Percentiles rank a stretch among this genome's conserved stretches.
phyloP scores from a whole-genome alignment of 2,329 filamentous ascomycete genomes.

The Leptographium flavum region DNA sequence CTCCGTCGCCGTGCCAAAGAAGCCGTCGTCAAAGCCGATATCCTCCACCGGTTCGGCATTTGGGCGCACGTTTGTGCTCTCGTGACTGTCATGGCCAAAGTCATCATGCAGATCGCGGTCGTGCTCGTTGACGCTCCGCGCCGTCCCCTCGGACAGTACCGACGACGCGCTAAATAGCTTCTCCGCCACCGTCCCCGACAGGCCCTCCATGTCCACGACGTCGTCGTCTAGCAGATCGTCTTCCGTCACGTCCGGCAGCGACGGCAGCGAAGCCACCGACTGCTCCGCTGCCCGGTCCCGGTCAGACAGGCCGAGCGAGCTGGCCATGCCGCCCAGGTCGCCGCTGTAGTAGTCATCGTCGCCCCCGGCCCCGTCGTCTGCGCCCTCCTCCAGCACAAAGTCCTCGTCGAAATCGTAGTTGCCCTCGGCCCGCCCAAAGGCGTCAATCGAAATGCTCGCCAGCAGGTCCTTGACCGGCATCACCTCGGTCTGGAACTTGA shows the following conservation, averaged over 20 bases:
- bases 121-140: constrained; percentile 7
- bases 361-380: constrained; percentile 10
- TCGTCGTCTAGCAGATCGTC: constrained; percentile 7
- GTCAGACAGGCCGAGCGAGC: constrained; percentile 27
- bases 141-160: constrained; percentile 25
- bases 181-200: constrained; percentile 21
- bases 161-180: constrained; percentile 33
- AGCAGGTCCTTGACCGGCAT: constrained; percentile 80
- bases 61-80: neutral
- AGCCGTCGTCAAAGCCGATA: constrained; percentile 64
- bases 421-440: constrained; percentile 50
- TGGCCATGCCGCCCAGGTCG: neutral
- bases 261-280: constrained; percentile 10
- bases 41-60: constrained; percentile 21
- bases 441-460: constrained; percentile 78
- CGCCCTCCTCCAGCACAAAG: constrained; percentile 38
- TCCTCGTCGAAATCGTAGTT: constrained; percentile 50
- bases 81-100: neutral
- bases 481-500: constrained; percentile 76
- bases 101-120: neutral
- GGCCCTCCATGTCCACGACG: neutral
- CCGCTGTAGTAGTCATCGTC: constrained; percentile 15
- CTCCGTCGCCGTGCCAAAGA: constrained; percentile 51
- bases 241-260: constrained; percentile 5
- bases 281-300: constrained; percentile 18